Percentiles rank a stretch among this genome's conserved stretches.
phyloP scores from a whole-genome alignment of 129 eudicot genomes.

The Helichrysum umbraculigerum region DNA sequence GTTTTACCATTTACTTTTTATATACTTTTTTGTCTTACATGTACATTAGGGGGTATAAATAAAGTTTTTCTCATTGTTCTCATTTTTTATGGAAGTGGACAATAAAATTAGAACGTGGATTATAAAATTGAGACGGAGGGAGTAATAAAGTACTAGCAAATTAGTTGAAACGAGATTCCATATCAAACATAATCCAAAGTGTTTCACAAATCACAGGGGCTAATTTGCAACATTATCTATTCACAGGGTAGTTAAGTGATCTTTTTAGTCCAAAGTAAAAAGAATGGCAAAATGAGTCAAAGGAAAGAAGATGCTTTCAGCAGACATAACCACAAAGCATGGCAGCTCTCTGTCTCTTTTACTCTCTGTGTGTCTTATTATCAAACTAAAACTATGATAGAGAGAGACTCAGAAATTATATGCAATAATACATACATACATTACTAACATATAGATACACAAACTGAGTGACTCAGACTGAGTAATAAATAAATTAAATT shows the following conservation, averaged over 20 bases:
- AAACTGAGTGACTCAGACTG: background rate
- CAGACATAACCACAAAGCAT: slow-evolving; percentile 42
- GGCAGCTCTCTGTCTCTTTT: slow-evolving; percentile 41
- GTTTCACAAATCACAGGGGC: background rate
- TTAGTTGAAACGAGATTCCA: background rate
- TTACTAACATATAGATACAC: slow-evolving; percentile 18
- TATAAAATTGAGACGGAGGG: no score
- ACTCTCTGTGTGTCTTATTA: slow-evolving; percentile 38
- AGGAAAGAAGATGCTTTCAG: slow-evolving; percentile 44
- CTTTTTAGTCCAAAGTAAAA: slow-evolving; percentile 8
- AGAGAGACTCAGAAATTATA: slow-evolving; percentile 5
- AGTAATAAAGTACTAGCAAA: no score
- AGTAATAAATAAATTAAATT: background rate
- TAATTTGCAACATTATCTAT: background rate
- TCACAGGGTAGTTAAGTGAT: background rate
- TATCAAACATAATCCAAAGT: background rate
- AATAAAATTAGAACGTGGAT: no score
- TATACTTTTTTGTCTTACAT: no score
- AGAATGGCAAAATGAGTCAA: slow-evolving; percentile 27
- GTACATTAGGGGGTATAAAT: no score
- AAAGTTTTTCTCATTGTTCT: no score
- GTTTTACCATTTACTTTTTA: no score
- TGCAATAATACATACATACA: slow-evolving; percentile 18
- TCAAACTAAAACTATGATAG: background rate
- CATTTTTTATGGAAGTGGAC: no score